phyloP scores from a whole-genome alignment of 805 yeast species.

The Metschnikowia gelsemii region DNA sequence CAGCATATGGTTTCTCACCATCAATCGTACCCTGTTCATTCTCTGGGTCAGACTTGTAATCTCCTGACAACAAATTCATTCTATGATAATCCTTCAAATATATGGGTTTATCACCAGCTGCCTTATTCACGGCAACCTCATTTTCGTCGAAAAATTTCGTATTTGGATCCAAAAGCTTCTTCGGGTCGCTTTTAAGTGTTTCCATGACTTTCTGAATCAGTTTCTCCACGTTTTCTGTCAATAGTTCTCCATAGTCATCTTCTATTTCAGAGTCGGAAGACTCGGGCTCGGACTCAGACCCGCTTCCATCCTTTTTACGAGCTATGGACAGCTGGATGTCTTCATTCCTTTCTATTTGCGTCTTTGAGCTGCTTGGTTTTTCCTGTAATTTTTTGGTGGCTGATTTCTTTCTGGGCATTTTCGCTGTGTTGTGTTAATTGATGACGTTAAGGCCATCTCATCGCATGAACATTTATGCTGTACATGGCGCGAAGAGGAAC shows the following conservation, averaged over 20 bases:
- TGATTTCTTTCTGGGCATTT: conserved; percentile 85
- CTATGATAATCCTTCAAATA: conserved; percentile 92
- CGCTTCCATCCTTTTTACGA: conserved; percentile 22
- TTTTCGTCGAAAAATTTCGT: conserved; percentile 73
- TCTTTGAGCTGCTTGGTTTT: conserved; percentile 24
- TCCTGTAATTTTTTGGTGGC: conserved; percentile 70
- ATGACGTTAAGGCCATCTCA: conserved; percentile 11
- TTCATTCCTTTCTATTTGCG: neutral
- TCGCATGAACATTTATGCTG: conserved; percentile 8
- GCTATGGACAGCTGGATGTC: neutral
- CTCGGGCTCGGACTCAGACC: conserved; percentile 35
- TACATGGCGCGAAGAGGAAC: conserved; percentile 5
- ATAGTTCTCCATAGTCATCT: conserved; percentile 86
- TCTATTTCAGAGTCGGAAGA: conserved; percentile 61
- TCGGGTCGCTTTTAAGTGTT: conserved; percentile 70
- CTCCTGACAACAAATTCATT: conserved; percentile 71
- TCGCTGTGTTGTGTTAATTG: neutral
- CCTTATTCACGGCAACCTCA: conserved; percentile 30
- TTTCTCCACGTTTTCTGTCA: conserved; percentile 80
- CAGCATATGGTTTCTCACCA: conserved; percentile 66
- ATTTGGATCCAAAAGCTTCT: conserved; percentile 61
- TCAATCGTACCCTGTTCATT: conserved; percentile 45
- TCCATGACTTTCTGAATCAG: conserved; percentile 71
- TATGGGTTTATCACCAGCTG: conserved; percentile 57
- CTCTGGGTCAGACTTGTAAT: conserved; percentile 50